phyloP scores from a whole-genome alignment of 257 asterid genomes.

The Anisodus tanguticus region DNA sequence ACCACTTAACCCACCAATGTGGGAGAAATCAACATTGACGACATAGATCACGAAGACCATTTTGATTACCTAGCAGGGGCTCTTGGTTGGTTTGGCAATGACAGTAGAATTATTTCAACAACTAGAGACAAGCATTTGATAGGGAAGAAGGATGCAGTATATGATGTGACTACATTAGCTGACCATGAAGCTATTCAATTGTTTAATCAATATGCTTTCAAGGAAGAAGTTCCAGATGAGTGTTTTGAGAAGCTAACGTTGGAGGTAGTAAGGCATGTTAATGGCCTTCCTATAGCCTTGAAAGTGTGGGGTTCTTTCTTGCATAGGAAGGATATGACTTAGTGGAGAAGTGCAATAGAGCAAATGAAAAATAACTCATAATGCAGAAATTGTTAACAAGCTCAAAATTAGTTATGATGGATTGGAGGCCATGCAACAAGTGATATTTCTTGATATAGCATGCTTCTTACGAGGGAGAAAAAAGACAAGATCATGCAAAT shows the following conservation, averaged over 20 bases:
- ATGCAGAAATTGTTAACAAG: not conserved
- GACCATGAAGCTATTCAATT: no score
- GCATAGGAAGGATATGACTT: rapidly evolving
- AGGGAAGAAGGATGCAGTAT: no score
- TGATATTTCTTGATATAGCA: not conserved
- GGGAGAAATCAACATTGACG: no score
- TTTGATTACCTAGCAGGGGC: no score
- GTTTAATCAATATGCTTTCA: no score
- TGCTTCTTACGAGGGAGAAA: not conserved
- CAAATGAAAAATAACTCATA: not conserved
- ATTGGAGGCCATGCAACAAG: not conserved
- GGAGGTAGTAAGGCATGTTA: not conserved
- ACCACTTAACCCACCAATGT: no score
- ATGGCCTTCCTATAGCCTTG: not conserved
- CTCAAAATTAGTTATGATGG: not conserved
- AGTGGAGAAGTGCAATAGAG: not conserved
- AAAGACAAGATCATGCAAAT: not conserved
- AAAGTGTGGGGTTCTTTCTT: not conserved
- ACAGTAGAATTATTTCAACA: no score
- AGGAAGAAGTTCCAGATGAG: no score
- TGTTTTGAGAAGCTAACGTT: not conserved
- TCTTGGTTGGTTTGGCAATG: no score
- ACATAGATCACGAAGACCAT: no score
- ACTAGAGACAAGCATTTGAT: no score
- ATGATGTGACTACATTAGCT: no score